Evolutionary conservation across 1,284 basidiomycete species (phyloP).

Genomic region (Rhodofomes roseus): DNA sequence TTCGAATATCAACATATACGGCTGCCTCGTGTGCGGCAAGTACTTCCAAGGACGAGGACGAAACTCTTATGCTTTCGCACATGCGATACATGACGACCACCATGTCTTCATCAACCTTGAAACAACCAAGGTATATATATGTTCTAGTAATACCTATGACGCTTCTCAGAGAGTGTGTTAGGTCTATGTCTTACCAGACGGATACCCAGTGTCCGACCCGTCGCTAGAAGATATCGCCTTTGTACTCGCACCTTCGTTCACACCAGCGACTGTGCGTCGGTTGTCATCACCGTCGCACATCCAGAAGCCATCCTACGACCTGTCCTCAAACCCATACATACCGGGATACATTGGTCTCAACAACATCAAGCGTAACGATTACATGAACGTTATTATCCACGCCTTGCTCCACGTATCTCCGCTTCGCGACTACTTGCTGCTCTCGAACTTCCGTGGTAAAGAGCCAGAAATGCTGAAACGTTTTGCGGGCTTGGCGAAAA

Average conservation of each 20-base stretch:
- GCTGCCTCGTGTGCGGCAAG: constrained; percentile 97
- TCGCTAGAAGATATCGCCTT: constrained; percentile 93
- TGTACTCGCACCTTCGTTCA: constrained; percentile 86
- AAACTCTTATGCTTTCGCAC: constrained; percentile 92
- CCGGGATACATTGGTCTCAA: constrained; percentile 97
- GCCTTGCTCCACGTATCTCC: constrained; percentile 89
- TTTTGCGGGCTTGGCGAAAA: constrained; percentile 83
- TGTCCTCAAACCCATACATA: constrained; percentile 77
- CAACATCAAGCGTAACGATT: constrained; percentile 96
- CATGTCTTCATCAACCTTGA: constrained; percentile 97
- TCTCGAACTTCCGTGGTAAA: constrained; percentile 68
- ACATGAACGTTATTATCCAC: constrained; percentile 97
- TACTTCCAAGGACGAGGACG: constrained; percentile 97
- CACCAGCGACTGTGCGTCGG: constrained; percentile 42
- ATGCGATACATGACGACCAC: constrained; percentile 97
- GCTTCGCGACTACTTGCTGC: constrained; percentile 83
- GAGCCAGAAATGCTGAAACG: constrained; percentile 86
- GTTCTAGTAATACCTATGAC: not conserved
- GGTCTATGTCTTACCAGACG: constrained; percentile 98
- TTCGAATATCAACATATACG: constrained; percentile 97
- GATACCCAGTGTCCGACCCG: constrained; percentile 93
- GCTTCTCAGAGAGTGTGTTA: constrained; percentile 31
- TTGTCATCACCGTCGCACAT: constrained; percentile 61
- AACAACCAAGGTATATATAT: constrained; percentile 73
- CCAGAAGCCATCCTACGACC: constrained; percentile 79